Evolutionary conservation across 2,329 filamentous ascomycete species (phyloP).

Genomic region (Eutypa lata): DNA sequence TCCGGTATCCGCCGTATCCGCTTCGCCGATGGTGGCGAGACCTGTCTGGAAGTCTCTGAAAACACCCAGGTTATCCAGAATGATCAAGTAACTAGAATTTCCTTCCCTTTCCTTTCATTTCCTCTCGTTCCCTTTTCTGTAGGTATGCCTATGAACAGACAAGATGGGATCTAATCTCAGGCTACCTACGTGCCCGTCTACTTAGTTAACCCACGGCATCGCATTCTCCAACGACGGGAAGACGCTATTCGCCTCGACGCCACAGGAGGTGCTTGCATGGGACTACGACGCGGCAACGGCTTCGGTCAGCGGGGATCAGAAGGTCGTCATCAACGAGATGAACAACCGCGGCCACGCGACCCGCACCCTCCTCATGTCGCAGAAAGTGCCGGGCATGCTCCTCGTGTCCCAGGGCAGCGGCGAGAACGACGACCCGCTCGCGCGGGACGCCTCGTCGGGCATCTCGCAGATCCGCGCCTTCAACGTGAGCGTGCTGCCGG

Average conservation of each 20-base stretch:
- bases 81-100: background rate
- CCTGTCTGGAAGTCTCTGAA: slow-evolving; percentile 24
- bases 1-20: slow-evolving; percentile 30
- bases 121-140: background rate
- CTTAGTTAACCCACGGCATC: slow-evolving; percentile 55
- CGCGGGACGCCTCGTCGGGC: slow-evolving; percentile 50
- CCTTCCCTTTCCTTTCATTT: background rate
- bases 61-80: slow-evolving; percentile 9
- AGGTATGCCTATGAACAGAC: too few species aligned
- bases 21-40: slow-evolving; percentile 26
- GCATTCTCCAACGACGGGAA: slow-evolving; percentile 50
- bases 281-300: slow-evolving; percentile 53
- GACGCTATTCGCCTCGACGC: slow-evolving; percentile 55
- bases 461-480: slow-evolving; percentile 55
- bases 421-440: slow-evolving; percentile 56
- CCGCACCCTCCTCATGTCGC: slow-evolving; percentile 63
- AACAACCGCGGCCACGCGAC: slow-evolving; percentile 58
- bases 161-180: too few species aligned
- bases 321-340: slow-evolving; percentile 61
- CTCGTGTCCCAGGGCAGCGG: slow-evolving; percentile 64
- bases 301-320: slow-evolving; percentile 37
- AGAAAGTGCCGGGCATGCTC: slow-evolving; percentile 51
- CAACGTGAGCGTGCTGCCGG: slow-evolving; percentile 32
- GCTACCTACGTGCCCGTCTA: too few species aligned
- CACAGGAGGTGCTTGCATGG: slow-evolving; percentile 59